phyloP scores from a whole-genome alignment of 345 rosid genomes.

The Lepidium africanum region DNA sequence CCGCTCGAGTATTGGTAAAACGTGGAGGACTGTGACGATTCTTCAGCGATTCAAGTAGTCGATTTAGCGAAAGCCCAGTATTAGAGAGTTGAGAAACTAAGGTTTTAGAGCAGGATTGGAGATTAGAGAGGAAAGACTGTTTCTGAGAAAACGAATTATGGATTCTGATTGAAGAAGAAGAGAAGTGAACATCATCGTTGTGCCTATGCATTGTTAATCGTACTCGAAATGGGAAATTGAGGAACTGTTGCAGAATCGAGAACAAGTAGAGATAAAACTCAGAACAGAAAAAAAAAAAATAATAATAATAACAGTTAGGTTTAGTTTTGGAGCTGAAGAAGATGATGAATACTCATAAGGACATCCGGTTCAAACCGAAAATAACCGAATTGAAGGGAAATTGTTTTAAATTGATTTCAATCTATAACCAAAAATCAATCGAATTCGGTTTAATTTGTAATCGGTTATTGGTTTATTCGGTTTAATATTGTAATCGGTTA shows the following conservation, averaged over 20 bases:
- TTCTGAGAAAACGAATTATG: background rate
- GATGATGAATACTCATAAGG: background rate
- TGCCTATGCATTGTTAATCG: conserved; percentile 11
- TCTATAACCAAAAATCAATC: too few relatives aligned
- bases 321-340: background rate
- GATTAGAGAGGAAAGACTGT: conserved; percentile 19
- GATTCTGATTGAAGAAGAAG: conserved; percentile 17
- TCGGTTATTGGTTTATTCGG: too few relatives aligned
- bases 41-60: conserved; percentile 7
- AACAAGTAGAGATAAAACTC: background rate
- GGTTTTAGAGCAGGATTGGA: conserved; percentile 27
- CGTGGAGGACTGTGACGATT: background rate
- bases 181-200: conserved; percentile 7
- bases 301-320: background rate
- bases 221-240: background rate
- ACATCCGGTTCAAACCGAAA: too few relatives aligned
- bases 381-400: too few relatives aligned
- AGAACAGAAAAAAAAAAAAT: background rate
- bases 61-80: conserved; percentile 12
- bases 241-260: background rate
- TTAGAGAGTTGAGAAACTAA: conserved; percentile 17
- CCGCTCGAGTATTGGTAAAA: background rate
- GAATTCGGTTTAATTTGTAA: too few relatives aligned
- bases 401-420: too few relatives aligned
- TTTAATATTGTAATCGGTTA: too few relatives aligned